A percentile compares a stretch with the other conserved stretches of the same genome.
Conservation (phyloP, 2,329 filamentous ascomycete species). For the Periconia macrospinosa region DNA sequence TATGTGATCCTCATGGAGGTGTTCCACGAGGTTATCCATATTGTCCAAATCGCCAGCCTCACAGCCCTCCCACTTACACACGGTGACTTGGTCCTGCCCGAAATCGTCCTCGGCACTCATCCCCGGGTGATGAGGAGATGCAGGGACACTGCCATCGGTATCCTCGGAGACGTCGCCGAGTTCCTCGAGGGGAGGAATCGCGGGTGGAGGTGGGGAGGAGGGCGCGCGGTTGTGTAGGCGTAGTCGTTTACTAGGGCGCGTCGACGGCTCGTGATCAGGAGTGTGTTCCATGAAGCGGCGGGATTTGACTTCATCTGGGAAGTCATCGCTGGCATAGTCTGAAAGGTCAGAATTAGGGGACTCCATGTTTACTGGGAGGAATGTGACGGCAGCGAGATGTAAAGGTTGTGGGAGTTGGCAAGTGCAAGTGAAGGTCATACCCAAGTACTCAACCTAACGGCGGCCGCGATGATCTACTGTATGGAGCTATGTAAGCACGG, state of each 20-base stretch:
- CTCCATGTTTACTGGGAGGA: conserved; percentile 36
- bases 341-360: conserved; percentile 67
- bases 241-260: conserved; percentile 43
- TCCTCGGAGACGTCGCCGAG: conserved; percentile 81
- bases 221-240: conserved; percentile 39
- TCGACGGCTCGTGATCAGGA: conserved; percentile 48
- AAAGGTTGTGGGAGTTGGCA: background rate
- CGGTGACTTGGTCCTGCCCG: conserved; percentile 49
- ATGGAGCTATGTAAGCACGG: no score
- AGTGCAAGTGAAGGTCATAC: no score
- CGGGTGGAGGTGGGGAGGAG: conserved; percentile 36
- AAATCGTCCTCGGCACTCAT: conserved; percentile 47
- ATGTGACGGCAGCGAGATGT: conserved; percentile 1
- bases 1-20: conserved; percentile 85
- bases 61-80: conserved; percentile 56
- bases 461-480: no score
- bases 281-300: conserved; percentile 50
- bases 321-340: conserved; percentile 64
- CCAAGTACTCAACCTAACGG: no score
- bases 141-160: conserved; percentile 76
- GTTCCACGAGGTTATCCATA: conserved; percentile 55
- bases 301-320: conserved; percentile 59
- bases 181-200: conserved; percentile 18
- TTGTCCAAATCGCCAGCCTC: conserved; percentile 52
- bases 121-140: conserved; percentile 48